phyloP scores from a whole-genome alignment of 495 filamentous ascomycete genomes.

The Penicillium subrubescens region DNA sequence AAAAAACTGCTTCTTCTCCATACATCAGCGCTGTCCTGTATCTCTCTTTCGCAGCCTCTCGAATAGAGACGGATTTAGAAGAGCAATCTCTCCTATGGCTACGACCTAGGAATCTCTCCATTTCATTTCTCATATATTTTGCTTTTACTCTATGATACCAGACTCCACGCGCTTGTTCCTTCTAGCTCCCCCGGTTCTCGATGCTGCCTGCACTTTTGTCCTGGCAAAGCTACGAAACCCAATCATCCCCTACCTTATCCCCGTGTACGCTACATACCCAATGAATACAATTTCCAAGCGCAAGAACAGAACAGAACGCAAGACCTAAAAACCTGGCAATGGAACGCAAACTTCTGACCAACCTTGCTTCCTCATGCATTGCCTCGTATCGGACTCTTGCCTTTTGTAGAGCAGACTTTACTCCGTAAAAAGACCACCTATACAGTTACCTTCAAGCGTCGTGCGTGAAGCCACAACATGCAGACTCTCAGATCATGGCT shows the following conservation, averaged over 20 bases:
- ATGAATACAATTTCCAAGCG: neutral
- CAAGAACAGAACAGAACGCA: neutral
- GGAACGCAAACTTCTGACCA: constrained; percentile 11
- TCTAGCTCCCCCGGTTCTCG: constrained; percentile 3
- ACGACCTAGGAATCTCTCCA: constrained; percentile 14
- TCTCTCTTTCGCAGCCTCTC: neutral
- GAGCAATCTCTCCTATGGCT: constrained; percentile 19
- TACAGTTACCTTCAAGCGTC: neutral
- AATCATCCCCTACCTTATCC: constrained; percentile 16
- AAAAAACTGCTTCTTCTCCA: constrained; percentile 3
- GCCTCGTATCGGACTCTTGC: constrained; percentile 10
- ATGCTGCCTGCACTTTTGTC: neutral
- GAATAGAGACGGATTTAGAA: constrained; percentile 15
- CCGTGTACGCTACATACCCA: constrained; percentile 29
- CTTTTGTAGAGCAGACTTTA: neutral
- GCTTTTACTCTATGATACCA: constrained; percentile 36
- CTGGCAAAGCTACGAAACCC: neutral
- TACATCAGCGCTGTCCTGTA: constrained; percentile 9
- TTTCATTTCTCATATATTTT: constrained; percentile 17
- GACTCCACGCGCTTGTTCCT: constrained; percentile 29
- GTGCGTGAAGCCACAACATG: neutral
- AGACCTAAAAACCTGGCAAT: constrained; percentile 8
- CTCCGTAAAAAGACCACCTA: neutral
- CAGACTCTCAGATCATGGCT: neutral
- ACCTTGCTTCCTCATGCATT: constrained; percentile 13